phyloP scores from a whole-genome alignment of 441 rosid genomes.

The Aleurites moluccanus region DNA sequence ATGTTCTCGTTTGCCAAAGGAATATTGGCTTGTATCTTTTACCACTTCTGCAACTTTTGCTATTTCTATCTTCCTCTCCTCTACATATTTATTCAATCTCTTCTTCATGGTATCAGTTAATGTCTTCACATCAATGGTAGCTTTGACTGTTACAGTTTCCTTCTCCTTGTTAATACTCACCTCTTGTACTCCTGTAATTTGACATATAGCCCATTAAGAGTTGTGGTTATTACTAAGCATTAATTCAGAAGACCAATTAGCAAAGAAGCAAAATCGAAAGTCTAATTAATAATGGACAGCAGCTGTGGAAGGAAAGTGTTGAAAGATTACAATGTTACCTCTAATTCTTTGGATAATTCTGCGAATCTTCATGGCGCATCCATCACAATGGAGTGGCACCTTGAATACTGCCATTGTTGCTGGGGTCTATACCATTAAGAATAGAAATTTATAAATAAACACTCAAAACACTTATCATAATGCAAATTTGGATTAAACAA shows the following conservation, averaged over 20 bases:
- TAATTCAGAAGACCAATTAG: not conserved
- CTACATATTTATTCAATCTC: slow-evolving; percentile 2
- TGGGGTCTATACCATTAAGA: not conserved
- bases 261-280: not conserved
- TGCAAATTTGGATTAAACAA: not conserved
- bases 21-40: not conserved
- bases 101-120: slow-evolving; percentile 2
- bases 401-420: not conserved
- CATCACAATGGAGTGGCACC: slow-evolving; percentile 5
- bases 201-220: not conserved
- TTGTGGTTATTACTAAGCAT: not conserved
- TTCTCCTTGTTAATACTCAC: not conserved
- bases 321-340: not conserved
- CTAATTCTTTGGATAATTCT: not conserved
- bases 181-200: not conserved
- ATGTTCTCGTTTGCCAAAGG: not conserved
- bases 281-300: not conserved
- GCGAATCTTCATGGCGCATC: not conserved
- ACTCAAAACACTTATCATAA: not conserved
- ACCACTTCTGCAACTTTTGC: not conserved
- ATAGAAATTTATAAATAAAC: not conserved
- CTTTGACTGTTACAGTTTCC: slow-evolving; percentile 9
- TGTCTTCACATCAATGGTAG: not conserved
- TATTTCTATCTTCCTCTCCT: not conserved
- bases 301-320: not conserved